These are phyloP conservation scores for Coemansia javaensis DNA, from an alignment of 192 early-diverging fungal genomes.

Conservation along the genomic window DNA sequence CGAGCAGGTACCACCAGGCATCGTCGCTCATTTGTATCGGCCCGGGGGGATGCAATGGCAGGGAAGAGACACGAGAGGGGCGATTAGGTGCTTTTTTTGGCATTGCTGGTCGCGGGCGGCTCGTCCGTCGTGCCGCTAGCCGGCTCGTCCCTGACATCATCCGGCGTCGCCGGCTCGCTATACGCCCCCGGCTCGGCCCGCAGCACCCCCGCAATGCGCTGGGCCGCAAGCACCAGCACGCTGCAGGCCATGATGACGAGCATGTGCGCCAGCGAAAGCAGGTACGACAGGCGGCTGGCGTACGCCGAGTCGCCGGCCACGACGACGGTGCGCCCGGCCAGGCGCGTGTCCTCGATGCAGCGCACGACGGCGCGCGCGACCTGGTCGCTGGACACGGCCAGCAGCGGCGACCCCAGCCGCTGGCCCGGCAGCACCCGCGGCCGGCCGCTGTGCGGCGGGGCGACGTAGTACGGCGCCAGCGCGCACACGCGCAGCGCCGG, in stretches of 20 bases:
- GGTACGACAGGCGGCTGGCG: conserved; percentile 10
- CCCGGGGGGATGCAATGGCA: not conserved
- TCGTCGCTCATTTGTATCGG: conserved; percentile 6
- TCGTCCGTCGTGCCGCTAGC: not conserved
- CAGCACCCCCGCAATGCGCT: conserved; percentile 1
- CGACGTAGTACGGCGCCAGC: conserved; percentile 27
- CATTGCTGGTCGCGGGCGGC: too few relatives aligned
- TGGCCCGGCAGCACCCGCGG: conserved; percentile 31
- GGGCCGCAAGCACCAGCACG: conserved; percentile 12
- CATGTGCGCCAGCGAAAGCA: conserved; percentile 26
- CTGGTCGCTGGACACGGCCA: conserved; percentile 30
- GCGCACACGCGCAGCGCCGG: conserved; percentile 20
- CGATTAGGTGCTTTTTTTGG: not conserved
- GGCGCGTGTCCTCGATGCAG: conserved; percentile 29
- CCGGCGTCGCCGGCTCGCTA: too few relatives aligned
- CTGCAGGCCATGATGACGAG: conserved; percentile 28
- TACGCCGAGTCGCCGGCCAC: conserved; percentile 37
- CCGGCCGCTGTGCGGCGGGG: conserved; percentile 1
- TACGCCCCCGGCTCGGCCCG: conserved; percentile 1
- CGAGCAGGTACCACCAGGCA: conserved; percentile 10
- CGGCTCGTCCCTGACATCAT: not conserved
- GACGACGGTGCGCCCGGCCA: conserved; percentile 27
- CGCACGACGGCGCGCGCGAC: conserved; percentile 30
- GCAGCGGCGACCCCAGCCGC: conserved; percentile 21
- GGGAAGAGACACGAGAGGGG: not conserved